Conservation (phyloP, 208 protist species). For the Leishmania martiniquensis region DNA sequence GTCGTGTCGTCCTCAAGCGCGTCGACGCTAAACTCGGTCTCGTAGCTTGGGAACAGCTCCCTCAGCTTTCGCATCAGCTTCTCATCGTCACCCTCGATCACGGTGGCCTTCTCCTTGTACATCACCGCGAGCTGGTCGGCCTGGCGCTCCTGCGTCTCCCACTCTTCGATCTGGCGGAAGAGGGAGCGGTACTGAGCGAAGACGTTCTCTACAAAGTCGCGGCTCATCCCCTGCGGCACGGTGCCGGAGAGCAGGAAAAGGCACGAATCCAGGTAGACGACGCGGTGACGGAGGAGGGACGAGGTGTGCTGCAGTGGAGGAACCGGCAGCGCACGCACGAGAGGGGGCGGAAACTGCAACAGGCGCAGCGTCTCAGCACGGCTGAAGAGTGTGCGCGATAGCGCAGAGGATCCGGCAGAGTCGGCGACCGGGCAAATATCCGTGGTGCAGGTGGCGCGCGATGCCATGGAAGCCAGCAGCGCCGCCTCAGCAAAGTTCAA, state of each 20-base stretch:
- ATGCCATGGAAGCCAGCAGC: constrained; percentile 69
- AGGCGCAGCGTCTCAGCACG: constrained; percentile 53
- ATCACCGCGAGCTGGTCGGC: constrained; percentile 88
- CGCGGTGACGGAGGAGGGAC: constrained; percentile 49
- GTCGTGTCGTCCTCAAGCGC: constrained; percentile 38
- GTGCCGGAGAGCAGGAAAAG: constrained; percentile 57
- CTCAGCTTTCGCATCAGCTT: constrained; percentile 84
- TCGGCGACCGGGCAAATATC: constrained; percentile 11
- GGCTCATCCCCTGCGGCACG: constrained; percentile 50
- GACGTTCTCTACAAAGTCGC: constrained; percentile 66
- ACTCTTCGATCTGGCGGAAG: constrained; percentile 65
- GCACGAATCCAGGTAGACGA: constrained; percentile 83
- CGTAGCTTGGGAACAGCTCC: constrained; percentile 94
- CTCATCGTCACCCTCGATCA: constrained; percentile 94
- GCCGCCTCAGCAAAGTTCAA: constrained; percentile 82
- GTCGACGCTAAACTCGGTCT: constrained; percentile 83
- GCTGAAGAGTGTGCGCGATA: constrained; percentile 40
- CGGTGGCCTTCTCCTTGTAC: constrained; percentile 90
- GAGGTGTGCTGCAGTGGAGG: constrained; percentile 24
- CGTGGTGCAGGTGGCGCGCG: constrained; percentile 47
- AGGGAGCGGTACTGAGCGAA: constrained; percentile 72
- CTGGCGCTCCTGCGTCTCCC: constrained; percentile 77
- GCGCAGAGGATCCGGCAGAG: constrained; percentile 4
- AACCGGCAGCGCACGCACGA: constrained; percentile 38
- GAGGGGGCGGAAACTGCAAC: constrained; percentile 60